A percentile compares a stretch with the other conserved stretches of the same genome.
Evolutionary conservation across 116 monocot species (phyloP).

Genomic region (Dioscorea cayenensis): DNA sequence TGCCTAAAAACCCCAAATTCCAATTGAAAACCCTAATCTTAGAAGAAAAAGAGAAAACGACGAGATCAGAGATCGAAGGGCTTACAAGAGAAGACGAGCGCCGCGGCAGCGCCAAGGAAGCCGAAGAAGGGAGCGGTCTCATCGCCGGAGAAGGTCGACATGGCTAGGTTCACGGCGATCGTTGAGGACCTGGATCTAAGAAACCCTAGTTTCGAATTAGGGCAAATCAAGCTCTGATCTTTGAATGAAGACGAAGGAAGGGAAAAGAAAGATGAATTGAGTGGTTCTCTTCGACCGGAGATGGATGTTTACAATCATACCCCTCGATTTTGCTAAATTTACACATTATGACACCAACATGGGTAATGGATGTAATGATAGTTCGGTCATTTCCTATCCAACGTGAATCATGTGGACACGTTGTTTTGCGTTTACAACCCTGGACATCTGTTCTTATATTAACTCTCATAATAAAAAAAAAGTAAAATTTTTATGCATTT

Average conservation of each 20-base stretch:
- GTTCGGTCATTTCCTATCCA: no score
- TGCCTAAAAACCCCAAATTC: not conserved
- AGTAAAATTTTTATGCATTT: no score
- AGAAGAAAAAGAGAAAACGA: not conserved
- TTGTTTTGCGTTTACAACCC: no score
- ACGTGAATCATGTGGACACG: no score
- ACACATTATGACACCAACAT: no score
- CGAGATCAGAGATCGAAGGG: not conserved
- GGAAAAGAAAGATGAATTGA: no score
- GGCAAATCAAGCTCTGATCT: not conserved
- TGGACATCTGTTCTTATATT: no score
- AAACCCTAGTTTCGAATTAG: not conserved
- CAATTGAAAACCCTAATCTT: not conserved
- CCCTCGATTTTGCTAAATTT: no score
- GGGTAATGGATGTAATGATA: no score
- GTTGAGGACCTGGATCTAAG: not conserved
- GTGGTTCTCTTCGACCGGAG: not conserved
- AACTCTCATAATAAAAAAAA: no score
- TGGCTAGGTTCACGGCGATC: not conserved
- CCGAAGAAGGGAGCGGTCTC: constrained; percentile 95
- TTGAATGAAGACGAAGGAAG: not conserved
- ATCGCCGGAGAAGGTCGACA: constrained; percentile 71
- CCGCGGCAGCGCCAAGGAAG: constrained; percentile 87
- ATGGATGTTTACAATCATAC: not conserved
- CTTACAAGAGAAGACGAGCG: constrained; percentile 92